Conservation (phyloP, 345 rosid species). For the Gossypium bickii region DNA sequence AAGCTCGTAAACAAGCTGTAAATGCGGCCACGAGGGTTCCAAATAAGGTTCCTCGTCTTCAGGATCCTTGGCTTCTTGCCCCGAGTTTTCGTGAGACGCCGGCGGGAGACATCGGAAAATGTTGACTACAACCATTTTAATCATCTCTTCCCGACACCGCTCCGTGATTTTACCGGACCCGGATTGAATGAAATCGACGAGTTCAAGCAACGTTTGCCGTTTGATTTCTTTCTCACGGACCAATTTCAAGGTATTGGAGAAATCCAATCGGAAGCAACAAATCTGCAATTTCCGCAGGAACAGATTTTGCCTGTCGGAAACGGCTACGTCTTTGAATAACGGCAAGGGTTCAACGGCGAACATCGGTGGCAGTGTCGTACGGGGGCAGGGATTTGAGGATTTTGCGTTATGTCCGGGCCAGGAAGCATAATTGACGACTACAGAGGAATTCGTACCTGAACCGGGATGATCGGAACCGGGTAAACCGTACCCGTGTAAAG, state of each 20-base stretch:
- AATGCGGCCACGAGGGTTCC: conserved; percentile 89
- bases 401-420: conserved; percentile 25
- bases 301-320: conserved; percentile 53
- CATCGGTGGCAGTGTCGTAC: conserved; percentile 46
- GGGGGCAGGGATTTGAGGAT: conserved; percentile 20
- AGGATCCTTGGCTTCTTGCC: conserved; percentile 60
- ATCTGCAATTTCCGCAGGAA: conserved; percentile 67
- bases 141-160: conserved; percentile 74
- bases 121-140: conserved; percentile 63
- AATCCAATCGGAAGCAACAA: conserved; percentile 78
- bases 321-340: conserved; percentile 52
- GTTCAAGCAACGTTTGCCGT: conserved; percentile 66
- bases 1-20: conserved; percentile 80
- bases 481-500: conserved; percentile 35
- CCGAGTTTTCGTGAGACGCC: conserved; percentile 67
- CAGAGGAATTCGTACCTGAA: conserved; percentile 34
- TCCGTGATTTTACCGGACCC: conserved; percentile 66
- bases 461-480: conserved; percentile 37
- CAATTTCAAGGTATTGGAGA: conserved; percentile 43
- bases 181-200: conserved; percentile 72
- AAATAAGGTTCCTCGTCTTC: conserved; percentile 82
- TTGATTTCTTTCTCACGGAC: conserved; percentile 79
- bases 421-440: conserved; percentile 63
- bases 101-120: conserved; percentile 80
- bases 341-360: conserved; percentile 65